phyloP scores from a whole-genome alignment of 805 yeast genomes.

The Vanderwaltozyma tropicalis region DNA sequence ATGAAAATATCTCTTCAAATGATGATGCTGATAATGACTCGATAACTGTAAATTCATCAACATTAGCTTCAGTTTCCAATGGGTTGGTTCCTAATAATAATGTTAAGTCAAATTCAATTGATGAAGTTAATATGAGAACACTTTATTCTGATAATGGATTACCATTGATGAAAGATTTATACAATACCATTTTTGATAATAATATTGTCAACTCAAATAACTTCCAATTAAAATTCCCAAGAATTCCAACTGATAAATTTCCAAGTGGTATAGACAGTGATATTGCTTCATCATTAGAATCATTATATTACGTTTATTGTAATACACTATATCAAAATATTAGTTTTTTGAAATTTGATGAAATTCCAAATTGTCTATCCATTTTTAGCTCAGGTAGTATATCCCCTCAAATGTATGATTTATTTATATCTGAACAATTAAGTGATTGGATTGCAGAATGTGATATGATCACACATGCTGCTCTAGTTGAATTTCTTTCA shows the following conservation, averaged over 20 bases:
- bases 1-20: neutral
- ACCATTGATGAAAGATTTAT: neutral
- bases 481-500: constrained; percentile 47
- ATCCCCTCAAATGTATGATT: constrained; percentile 51
- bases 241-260: constrained; percentile 28
- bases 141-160: neutral
- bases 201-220: neutral
- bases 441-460: constrained; percentile 58
- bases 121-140: neutral
- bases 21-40: constrained; percentile 2
- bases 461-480: constrained; percentile 51
- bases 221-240: constrained; percentile 30
- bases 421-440: constrained; percentile 41
- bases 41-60: too few species aligned
- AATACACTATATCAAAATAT: constrained; percentile 53
- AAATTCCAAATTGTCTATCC: constrained; percentile 42
- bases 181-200: neutral
- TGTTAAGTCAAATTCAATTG: neutral
- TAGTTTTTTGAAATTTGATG: constrained; percentile 55
- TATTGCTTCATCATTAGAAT: constrained; percentile 50
- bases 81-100: neutral
- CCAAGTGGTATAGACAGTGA: constrained; percentile 41
- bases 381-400: constrained; percentile 44
- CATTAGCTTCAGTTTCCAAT: neutral
- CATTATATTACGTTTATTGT: constrained; percentile 56